Percentiles rank a stretch among this genome's conserved stretches.
Evolutionary conservation across 2,329 filamentous ascomycete species (phyloP).

Genomic region (Lachnellula arida): DNA sequence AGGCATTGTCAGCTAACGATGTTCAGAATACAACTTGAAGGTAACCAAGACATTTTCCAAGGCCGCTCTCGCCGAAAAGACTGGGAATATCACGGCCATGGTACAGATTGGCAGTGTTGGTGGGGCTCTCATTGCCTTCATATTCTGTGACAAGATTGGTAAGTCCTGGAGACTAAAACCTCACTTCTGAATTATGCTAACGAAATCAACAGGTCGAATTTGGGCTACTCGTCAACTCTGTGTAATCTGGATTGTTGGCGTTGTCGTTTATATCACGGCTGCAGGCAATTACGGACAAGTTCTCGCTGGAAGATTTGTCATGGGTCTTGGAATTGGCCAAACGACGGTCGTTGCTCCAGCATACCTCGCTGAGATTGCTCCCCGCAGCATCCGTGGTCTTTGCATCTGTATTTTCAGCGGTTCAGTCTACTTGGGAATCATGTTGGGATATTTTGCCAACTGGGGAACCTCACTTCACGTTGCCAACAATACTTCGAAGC

Average conservation of each 20-base stretch:
- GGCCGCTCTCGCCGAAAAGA: slow-evolving; percentile 29
- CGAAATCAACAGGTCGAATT: slow-evolving; percentile 23
- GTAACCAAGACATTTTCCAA: slow-evolving; percentile 12
- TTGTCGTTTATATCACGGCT: slow-evolving; percentile 33
- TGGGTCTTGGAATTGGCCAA: slow-evolving; percentile 36
- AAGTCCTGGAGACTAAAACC: not conserved
- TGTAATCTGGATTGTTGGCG: slow-evolving; percentile 22
- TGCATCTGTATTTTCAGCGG: slow-evolving; percentile 25
- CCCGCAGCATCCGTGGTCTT: slow-evolving; percentile 22
- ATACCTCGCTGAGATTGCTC: slow-evolving; percentile 29
- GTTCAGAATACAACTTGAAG: slow-evolving; percentile 18
- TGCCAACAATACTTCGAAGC: slow-evolving; percentile 36
- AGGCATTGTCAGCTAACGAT: slow-evolving; percentile 6
- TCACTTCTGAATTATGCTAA: slow-evolving; percentile 24
- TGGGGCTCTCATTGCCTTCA: slow-evolving; percentile 31
- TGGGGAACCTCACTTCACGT: slow-evolving; percentile 17
- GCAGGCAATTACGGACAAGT: slow-evolving; percentile 27
- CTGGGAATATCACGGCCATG: slow-evolving; percentile 37
- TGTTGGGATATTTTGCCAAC: slow-evolving; percentile 22
- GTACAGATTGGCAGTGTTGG: slow-evolving; percentile 37
- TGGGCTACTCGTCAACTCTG: slow-evolving; percentile 25
- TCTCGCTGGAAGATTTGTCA: slow-evolving; percentile 25
- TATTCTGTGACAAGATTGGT: slow-evolving; percentile 22
- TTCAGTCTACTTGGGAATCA: slow-evolving; percentile 23
- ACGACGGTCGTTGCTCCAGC: slow-evolving; percentile 35